Conservation (phyloP, 179 eudicot genomes). For the Heliamphora pulchella region DNA sequence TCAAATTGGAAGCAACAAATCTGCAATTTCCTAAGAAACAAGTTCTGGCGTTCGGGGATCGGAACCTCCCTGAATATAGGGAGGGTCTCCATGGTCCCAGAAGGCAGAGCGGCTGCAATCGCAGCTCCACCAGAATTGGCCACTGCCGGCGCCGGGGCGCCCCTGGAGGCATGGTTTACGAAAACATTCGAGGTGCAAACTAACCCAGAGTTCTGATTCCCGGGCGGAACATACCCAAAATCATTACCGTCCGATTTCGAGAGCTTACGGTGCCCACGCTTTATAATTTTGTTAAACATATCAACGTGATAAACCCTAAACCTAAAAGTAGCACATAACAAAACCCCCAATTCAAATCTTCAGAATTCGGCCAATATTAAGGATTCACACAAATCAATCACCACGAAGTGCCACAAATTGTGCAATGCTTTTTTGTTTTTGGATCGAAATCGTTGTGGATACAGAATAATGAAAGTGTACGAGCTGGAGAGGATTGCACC, state of each 20-base stretch:
- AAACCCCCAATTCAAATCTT: no score
- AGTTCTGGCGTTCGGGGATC: slow-evolving; percentile 24
- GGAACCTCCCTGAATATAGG: slow-evolving; percentile 33
- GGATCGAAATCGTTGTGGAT: no score
- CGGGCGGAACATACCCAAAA: slow-evolving; percentile 15
- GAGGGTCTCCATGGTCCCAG: slow-evolving; percentile 21
- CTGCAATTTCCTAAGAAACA: slow-evolving; percentile 28
- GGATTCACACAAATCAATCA: no score
- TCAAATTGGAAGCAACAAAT: slow-evolving; percentile 32
- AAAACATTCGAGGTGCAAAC: slow-evolving; percentile 13
- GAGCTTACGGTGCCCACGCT: slow-evolving; percentile 30
- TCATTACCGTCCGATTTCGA: slow-evolving; percentile 27
- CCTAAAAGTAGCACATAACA: no score
- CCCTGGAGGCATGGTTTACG: slow-evolving; percentile 25
- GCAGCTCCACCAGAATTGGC: slow-evolving; percentile 12
- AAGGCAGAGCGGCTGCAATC: background rate
- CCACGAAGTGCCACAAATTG: no score
- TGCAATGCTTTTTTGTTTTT: no score
- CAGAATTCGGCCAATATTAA: no score
- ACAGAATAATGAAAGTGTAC: no score
- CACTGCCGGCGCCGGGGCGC: background rate
- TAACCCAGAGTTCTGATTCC: slow-evolving; percentile 10
- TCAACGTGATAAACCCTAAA: slow-evolving; percentile 21
- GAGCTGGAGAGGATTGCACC: no score
- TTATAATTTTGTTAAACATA: slow-evolving; percentile 36